These are phyloP conservation scores for Maudiozyma turicensis DNA, from an alignment of 805 yeast species.

Conservation along the genomic window DNA sequence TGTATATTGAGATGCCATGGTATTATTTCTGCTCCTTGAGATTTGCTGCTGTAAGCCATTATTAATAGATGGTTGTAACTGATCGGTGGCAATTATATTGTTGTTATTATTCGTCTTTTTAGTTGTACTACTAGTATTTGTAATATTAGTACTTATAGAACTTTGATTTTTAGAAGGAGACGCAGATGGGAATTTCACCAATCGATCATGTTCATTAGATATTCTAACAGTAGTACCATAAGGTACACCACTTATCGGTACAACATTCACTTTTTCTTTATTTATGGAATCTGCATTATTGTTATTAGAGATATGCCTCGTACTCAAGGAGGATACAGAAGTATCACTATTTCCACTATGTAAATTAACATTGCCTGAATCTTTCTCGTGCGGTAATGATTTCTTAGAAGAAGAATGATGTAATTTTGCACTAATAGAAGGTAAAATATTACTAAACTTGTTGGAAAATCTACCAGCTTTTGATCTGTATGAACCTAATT, in stretches of 20 bases:
- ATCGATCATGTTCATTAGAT: not conserved
- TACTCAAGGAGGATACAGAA: slow-evolving; percentile 6
- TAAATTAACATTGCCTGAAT: not conserved
- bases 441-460: slow-evolving; percentile 27
- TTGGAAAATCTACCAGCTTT: slow-evolving; percentile 28
- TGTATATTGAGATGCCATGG: slow-evolving; percentile 27
- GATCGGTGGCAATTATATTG: not conserved
- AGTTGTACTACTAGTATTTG: not conserved
- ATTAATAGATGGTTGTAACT: not conserved
- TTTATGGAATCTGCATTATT: not conserved
- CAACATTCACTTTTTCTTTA: not conserved
- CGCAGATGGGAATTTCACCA: slow-evolving; percentile 5
- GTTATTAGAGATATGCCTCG: not conserved
- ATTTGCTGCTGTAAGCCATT: not conserved
- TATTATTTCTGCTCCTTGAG: slow-evolving; percentile 23
- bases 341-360: slow-evolving; percentile 5
- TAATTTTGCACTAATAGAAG: slow-evolving; percentile 29
- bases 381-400: slow-evolving; percentile 5
- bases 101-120: not conserved
- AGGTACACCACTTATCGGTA: slow-evolving; percentile 1
- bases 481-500: slow-evolving; percentile 28
- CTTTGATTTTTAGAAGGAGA: slow-evolving; percentile 2
- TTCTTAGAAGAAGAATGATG: slow-evolving; percentile 13
- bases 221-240: not conserved
- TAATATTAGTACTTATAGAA: no score